phyloP scores from a whole-genome alignment of 495 filamentous ascomycete genomes.

The Lasiosphaeria hispida region DNA sequence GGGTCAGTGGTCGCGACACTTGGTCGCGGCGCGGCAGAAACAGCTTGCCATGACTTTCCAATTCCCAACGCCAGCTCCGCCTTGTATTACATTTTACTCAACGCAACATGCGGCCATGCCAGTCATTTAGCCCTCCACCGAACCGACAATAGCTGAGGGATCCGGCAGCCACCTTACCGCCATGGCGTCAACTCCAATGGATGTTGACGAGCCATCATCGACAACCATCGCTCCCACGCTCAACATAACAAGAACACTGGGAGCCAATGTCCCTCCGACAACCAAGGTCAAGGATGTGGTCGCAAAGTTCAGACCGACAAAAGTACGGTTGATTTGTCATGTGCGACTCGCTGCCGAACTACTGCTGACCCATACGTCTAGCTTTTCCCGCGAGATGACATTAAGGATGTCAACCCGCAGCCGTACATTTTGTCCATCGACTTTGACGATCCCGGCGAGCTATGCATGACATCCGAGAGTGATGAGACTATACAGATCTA shows the following conservation, averaged over 20 bases:
- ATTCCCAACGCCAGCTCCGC: too few relatives aligned
- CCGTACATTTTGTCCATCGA: slow-evolving; percentile 69
- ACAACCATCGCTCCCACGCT: slow-evolving; percentile 37
- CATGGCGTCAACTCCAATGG: slow-evolving; percentile 56
- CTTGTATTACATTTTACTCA: too few relatives aligned
- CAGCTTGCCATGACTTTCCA: too few relatives aligned
- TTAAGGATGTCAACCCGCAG: slow-evolving; percentile 40
- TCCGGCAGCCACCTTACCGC: not conserved
- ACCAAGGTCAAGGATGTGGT: slow-evolving; percentile 48
- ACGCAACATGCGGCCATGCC: too few relatives aligned
- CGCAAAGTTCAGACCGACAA: slow-evolving; percentile 48
- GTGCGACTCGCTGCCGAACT: slow-evolving; percentile 6
- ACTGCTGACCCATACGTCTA: slow-evolving; percentile 19
- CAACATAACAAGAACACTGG: slow-evolving; percentile 39
- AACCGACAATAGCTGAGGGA: not conserved
- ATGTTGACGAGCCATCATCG: slow-evolving; percentile 44
- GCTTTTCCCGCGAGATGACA: slow-evolving; percentile 44
- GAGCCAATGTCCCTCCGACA: slow-evolving; percentile 31
- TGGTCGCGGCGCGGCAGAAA: too few relatives aligned
- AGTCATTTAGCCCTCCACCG: too few relatives aligned
- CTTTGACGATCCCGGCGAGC: slow-evolving; percentile 92
- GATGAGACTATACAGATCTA: slow-evolving; percentile 96
- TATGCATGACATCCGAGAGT: slow-evolving; percentile 78
- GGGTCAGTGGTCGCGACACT: too few relatives aligned
- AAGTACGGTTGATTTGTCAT: slow-evolving; percentile 34